Percentiles rank a stretch among this genome's conserved stretches.
These are phyloP conservation scores for Rhodamnia argentea DNA, from an alignment of 345 rosid species.

Conservation along the genomic window DNA sequence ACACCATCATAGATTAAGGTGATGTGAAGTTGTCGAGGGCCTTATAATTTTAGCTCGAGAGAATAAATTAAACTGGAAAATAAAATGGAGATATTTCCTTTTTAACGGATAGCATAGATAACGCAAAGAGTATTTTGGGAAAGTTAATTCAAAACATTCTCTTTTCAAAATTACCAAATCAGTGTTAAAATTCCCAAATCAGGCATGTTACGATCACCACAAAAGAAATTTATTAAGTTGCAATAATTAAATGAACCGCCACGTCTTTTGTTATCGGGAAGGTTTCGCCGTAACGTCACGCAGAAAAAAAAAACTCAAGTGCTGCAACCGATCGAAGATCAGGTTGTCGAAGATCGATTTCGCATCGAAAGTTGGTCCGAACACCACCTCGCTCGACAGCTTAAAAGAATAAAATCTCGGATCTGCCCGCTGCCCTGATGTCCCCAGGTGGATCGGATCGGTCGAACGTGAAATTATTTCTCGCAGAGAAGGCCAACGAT, in stretches of 20 bases:
- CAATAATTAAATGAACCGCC: too few relatives aligned
- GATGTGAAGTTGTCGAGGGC: background rate
- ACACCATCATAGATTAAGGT: background rate
- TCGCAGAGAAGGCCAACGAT: too few relatives aligned
- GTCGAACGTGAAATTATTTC: too few relatives aligned
- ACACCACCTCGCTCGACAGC: too few relatives aligned
- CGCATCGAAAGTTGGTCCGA: too few relatives aligned
- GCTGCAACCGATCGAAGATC: too few relatives aligned
- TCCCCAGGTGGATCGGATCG: too few relatives aligned
- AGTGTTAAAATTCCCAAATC: background rate
- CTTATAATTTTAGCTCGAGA: background rate
- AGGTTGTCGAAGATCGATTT: too few relatives aligned
- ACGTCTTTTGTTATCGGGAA: background rate
- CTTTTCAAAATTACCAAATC: background rate
- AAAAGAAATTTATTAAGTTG: too few relatives aligned
- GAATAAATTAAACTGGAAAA: background rate
- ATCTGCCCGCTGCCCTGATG: too few relatives aligned
- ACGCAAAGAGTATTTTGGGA: background rate
- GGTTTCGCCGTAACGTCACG: too few relatives aligned
- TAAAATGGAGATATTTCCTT: background rate
- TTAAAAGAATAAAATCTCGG: too few relatives aligned
- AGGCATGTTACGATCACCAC: background rate
- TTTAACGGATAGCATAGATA: background rate
- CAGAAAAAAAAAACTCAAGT: background rate
- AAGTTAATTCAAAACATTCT: background rate